Base-by-base conservation (phyloP, 2,329 filamentous ascomycete species). In the Fusarium incarnatum region DNA sequence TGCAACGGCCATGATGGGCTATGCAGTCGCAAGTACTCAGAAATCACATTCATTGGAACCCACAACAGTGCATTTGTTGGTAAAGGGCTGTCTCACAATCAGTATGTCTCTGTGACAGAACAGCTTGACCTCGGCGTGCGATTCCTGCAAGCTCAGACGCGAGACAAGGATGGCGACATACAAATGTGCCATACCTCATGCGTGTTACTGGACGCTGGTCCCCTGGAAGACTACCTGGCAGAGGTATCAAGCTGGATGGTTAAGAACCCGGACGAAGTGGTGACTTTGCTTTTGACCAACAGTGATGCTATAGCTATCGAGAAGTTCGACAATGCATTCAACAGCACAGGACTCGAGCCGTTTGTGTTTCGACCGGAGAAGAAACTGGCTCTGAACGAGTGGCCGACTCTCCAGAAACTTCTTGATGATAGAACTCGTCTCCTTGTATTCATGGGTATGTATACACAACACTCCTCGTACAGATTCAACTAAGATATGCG, bases 331-430 rank as follows among this genome's bases (percentile, higher is more conserved):
- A 79, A 82, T 13, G 82, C 84, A 8, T 92, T 91, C 73, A 79
- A 82, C 47, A 77, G 82, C 4, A 84, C 87, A 2, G 86, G 87
- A 15, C 82, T 93, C 58, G 85, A 84, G 44, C 72, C 83, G 22
- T 86, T 88, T 70, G 87, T 86, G 12, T 93, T 88, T 67, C 80
- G 80, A 2, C 86, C 89, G 1, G 78, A 82, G 11, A 75, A 76
- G 28, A 68, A 63, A 15, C 70, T 86, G 44, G 73, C 76, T n/a
- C 73, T 84, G 34, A 74, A 86, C 53, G 85, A 85, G 72, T 84
- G 93, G 92, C 92, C 92, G 79, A 94, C 92, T 0, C 82, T 94
- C 16, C 85, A 89, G 72, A 78, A 85, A 20, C 79, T 95, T 62
- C 92, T 94, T 70, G 81, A 85, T 25, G 82, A 83, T 40, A 84